phyloP scores from a whole-genome alignment of 73 alveolate genomes.

The Paramecium tetraurelia region DNA sequence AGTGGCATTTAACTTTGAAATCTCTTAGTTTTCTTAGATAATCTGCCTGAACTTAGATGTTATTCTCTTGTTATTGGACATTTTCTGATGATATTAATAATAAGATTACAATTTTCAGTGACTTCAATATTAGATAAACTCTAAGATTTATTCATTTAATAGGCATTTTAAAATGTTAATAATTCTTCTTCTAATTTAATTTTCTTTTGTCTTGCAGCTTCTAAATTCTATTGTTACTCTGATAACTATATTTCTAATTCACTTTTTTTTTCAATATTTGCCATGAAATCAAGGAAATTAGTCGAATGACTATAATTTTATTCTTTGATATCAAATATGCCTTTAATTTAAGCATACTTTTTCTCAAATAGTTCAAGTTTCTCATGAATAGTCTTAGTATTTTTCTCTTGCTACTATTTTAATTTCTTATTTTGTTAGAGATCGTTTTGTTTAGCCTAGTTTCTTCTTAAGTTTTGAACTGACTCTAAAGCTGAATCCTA shows the following conservation, averaged over 20 bases:
- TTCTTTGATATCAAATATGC: conserved; percentile 19
- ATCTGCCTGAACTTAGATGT: neutral
- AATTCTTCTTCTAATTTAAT: neutral
- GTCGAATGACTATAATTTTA: neutral
- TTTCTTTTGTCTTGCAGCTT: neutral
- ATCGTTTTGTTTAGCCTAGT: neutral
- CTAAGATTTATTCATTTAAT: neutral
- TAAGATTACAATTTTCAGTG: neutral
- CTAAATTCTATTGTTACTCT: neutral
- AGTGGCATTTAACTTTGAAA: neutral
- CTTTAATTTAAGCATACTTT: conserved; percentile 20
- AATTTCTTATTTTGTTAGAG: neutral
- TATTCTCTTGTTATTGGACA: neutral
- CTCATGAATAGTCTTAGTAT: neutral
- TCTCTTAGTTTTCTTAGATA: neutral
- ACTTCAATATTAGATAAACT: neutral
- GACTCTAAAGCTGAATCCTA: conserved; percentile 30
- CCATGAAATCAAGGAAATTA: conserved; percentile 24
- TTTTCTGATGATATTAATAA: neutral
- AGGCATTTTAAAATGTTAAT: conserved; percentile 21
- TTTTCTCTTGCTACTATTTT: neutral
- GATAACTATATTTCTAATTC: neutral
- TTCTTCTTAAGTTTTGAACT: conserved; percentile 7
- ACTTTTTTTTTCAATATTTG: conserved; percentile 36
- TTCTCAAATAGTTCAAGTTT: neutral